Conservation (phyloP, 768 basidiomycete species). For the Rhodotorula graminis region DNA sequence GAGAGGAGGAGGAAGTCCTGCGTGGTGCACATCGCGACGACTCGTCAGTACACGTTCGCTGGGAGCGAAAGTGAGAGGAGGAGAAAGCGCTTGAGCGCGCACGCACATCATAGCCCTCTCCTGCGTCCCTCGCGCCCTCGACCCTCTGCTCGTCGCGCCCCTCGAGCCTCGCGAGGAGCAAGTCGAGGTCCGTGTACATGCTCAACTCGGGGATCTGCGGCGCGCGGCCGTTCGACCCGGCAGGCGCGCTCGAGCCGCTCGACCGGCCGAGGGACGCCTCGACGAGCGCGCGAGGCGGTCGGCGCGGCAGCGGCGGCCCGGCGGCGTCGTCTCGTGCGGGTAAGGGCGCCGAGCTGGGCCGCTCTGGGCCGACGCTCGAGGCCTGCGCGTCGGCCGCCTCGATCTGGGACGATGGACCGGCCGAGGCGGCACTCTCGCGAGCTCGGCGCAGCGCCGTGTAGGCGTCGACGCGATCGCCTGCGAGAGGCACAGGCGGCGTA, state of each 20-base stretch:
- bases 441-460: conserved; percentile 18
- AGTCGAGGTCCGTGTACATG: conserved; percentile 34
- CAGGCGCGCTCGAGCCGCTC: background rate
- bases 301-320: conserved; percentile 21
- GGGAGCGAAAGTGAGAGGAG: background rate
- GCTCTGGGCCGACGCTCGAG: too few species aligned
- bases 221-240: background rate
- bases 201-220: background rate
- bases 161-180: conserved; percentile 32
- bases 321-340: background rate
- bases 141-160: background rate
- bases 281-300: background rate
- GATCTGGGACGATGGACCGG: too few species aligned
- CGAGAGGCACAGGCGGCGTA: conserved; percentile 5
- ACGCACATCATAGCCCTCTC: conserved; percentile 29
- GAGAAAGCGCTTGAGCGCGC: background rate
- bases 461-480: conserved; percentile 15
- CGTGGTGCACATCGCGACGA: background rate
- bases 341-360: background rate
- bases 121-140: background rate
- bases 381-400: too few species aligned
- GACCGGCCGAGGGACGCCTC: background rate
- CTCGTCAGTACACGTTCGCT: background rate
- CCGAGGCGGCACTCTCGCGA: too few species aligned
- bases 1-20: conserved; percentile 37